phyloP scores from a whole-genome alignment of 495 filamentous ascomycete species.

The Penicillium lagena region DNA sequence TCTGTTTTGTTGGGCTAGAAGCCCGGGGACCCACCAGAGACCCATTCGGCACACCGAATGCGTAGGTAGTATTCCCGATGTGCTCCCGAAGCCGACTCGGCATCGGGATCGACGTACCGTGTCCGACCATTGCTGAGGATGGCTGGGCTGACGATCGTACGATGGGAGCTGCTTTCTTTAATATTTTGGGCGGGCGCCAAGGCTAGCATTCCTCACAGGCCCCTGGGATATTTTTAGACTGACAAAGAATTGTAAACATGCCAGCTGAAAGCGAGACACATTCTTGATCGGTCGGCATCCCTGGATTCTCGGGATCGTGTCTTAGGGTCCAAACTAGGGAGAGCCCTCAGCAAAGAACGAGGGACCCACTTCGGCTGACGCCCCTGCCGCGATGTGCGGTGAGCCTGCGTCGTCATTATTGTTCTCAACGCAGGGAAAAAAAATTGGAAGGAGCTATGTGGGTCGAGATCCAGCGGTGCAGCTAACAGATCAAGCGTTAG shows the following conservation, averaged over 20 bases:
- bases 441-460: not conserved
- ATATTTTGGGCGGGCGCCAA: no score
- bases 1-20: not conserved
- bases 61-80: slow-evolving; percentile 11
- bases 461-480: not conserved
- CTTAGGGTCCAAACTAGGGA: slow-evolving; percentile 7
- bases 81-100: slow-evolving; percentile 14
- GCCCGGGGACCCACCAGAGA: slow-evolving; percentile 2
- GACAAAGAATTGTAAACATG: no score
- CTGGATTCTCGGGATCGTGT: slow-evolving; percentile 13
- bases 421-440: not conserved
- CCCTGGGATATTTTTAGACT: no score
- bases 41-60: slow-evolving; percentile 14
- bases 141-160: no score
- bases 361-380: slow-evolving; percentile 11
- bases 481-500: not conserved
- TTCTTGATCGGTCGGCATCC: no score
- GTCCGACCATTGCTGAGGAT: not conserved
- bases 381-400: slow-evolving; percentile 18
- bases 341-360: no score
- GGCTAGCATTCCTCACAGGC: no score
- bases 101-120: slow-evolving; percentile 5
- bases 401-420: not conserved
- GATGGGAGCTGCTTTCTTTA: no score
- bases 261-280: no score